Evolutionary conservation across 495 filamentous ascomycete species (phyloP), one percentile per base, ranked within the genome.

Genomic region (Clohesyomyces aquaticus): DNA sequence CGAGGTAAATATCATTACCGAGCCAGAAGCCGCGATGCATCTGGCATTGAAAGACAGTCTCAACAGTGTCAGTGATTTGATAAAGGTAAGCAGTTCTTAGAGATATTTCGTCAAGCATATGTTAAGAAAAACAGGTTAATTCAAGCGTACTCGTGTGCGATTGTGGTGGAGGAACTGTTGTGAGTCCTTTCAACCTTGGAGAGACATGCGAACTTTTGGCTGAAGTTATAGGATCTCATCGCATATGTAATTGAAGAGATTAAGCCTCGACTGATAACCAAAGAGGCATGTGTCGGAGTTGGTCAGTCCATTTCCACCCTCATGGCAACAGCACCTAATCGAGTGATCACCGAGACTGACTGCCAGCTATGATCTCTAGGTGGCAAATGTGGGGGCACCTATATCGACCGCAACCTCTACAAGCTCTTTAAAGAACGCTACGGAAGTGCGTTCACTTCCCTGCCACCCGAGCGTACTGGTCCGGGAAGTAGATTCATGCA

Each of bases 401-500:
- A 18, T n/a, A 18, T 47, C n/a, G 43, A 47, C n/a, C 43, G 43
- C 4, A 47, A 47, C 43, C 21, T 47, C 16, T 47, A 47, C n/a
- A n/a, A 18, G 21, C 43, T 47, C 21, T n/a, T 47, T n/a, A 47
- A 6, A 18, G 16, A 47, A 47, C 14, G 43, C 8, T 47, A 47
- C 18, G 43, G 43, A 6, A 47, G 16, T n/a, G 43, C 43, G 8
- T 47, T 47, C 43, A 47, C 43, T 8, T 47, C 43, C 43, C 18
- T 47, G n/a, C 43, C 43, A 4, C 43, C 43, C 8, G 43, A 47
- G 43, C 43, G 21, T n/a, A 47, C 43, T 4, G 43, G 43, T 22
- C 43, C 43, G 18, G 43, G 43, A 47, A 47, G 43, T 47, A 6
- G 43, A 18, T 47, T 47, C 21, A 47, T 47, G 43, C 43, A 47